A percentile compares a stretch with the other conserved stretches of the same genome.
Conservation (phyloP, 768 basidiomycete genomes). For the Pulveroboletus sp. region DNA sequence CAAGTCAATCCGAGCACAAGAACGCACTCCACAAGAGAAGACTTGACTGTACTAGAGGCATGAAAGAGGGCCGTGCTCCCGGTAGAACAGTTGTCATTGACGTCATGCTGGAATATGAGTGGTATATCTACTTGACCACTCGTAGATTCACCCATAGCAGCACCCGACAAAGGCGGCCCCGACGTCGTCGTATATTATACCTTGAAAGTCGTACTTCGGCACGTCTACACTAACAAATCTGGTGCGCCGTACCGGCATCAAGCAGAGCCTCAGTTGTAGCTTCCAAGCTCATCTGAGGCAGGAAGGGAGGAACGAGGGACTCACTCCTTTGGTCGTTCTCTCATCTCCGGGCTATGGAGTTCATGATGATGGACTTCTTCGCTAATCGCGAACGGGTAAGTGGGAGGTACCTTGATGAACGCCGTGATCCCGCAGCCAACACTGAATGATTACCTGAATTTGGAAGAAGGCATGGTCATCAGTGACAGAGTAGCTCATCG, state of each 20-base stretch:
- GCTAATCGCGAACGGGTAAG: not conserved
- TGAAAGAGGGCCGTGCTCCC: slow-evolving; percentile 71
- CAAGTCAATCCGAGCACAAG: slow-evolving; percentile 82
- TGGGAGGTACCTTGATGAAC: slow-evolving; percentile 59
- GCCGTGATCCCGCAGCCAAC: slow-evolving; percentile 72
- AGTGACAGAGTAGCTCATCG: not conserved
- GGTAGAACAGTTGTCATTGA: slow-evolving; percentile 83
- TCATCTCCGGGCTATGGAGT: slow-evolving; percentile 52
- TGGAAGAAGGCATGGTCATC: slow-evolving; percentile 2
- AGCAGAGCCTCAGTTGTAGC: slow-evolving; percentile 81
- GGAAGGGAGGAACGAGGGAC: not conserved
- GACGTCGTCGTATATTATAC: slow-evolving; percentile 72
- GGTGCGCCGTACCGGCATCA: slow-evolving; percentile 55
- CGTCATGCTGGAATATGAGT: slow-evolving; percentile 29
- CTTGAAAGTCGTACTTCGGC: slow-evolving; percentile 34
- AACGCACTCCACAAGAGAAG: slow-evolving; percentile 62
- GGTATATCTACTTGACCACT: slow-evolving; percentile 51
- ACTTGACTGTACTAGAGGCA: slow-evolving; percentile 62
- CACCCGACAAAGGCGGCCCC: slow-evolving; percentile 68
- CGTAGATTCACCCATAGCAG: slow-evolving; percentile 73
- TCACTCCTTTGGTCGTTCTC: slow-evolving; percentile 63
- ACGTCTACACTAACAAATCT: not conserved
- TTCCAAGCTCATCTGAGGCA: slow-evolving; percentile 33
- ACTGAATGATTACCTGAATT: slow-evolving; percentile 45
- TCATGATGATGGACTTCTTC: not conserved